Evolutionary conservation across 1,284 basidiomycete genomes (phyloP), one percentile per base, ranked within the genome.

Genomic region (Ceratobasidium sp.): DNA sequence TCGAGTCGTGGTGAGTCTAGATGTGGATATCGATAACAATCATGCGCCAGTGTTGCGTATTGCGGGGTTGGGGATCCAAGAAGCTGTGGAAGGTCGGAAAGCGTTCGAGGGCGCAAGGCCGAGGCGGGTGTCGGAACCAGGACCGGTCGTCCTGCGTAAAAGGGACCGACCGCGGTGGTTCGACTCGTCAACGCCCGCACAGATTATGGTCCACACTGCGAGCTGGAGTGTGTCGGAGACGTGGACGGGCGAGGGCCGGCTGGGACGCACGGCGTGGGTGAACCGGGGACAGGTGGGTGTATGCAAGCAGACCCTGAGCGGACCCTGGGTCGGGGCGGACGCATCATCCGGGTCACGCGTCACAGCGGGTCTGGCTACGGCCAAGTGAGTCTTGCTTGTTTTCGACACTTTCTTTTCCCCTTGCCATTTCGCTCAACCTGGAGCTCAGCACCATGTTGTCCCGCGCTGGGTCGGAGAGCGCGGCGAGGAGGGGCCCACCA

Each of bases 291-390:
- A 8, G 50, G 48, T 55, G 50, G 64, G 34, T 55, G 64, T 30
- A 41, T 39, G 50, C 34, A 32, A 30, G 32, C n/a, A 28, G 62
- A 65, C 62, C 62, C 62, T 65, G 21, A n/a, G n/a, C n/a, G 48
- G 23, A 53, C 62, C 62, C 62, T 60, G 58, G 18, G 36, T 65
- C 62, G 62, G 62, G 21, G 61, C 36, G 36, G 26, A 30, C 23
- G n/a, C 6, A 34, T 28, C 43, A 64, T 64, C 45, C 59, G 61
- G 46, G 61, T 65, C 62, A 65, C 62, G 50, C 34, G 62, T 65
- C 30, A 65, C 62, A 28, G 16, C 9, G 8, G 16, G 46, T 21
- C 55, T 36, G 16, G 39, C 21, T 12, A 12, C 57, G 39, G 53
- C 32, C 36, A 39, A 14, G 36, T 39, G 36, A 14, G 36, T 6